These are phyloP conservation scores for Phytophthora chlamydospora DNA, from an alignment of 352 stramenopile species.

Conservation along the genomic window DNA sequence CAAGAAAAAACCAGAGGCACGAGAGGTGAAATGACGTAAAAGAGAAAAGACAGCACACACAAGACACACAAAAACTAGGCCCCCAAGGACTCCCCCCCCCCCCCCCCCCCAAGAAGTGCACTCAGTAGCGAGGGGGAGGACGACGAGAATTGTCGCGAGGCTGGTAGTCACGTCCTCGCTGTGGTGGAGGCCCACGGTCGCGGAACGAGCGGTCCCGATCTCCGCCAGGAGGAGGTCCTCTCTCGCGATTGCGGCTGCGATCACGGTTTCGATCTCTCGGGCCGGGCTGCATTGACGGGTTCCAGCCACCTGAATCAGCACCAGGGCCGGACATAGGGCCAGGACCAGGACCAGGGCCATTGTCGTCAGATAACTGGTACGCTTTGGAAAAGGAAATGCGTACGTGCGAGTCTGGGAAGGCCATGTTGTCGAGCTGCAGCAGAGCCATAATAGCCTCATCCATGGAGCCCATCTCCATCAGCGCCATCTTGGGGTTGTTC, in stretches of 20 bases:
- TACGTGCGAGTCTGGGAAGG: conserved; percentile 75
- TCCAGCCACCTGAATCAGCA: conserved; percentile 33
- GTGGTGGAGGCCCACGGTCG: conserved; percentile 34
- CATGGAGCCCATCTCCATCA: conserved; percentile 76
- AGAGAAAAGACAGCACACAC: too few relatives aligned
- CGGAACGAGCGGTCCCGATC: conserved; percentile 42
- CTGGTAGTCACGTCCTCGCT: conserved; percentile 39
- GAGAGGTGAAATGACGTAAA: too few relatives aligned
- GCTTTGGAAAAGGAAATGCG: conserved; percentile 85
- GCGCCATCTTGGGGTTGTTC: conserved; percentile 79
- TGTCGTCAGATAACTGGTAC: conserved; percentile 41
- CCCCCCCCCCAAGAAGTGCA: background rate
- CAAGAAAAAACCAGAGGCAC: too few relatives aligned
- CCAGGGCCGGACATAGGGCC: conserved; percentile 35
- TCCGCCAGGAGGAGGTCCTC: conserved; percentile 21
- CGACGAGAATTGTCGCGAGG: conserved; percentile 37
- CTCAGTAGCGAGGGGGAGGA: conserved; percentile 41
- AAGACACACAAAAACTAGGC: too few relatives aligned
- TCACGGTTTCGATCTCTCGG: conserved; percentile 57
- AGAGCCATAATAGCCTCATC: conserved; percentile 82
- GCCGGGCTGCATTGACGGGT: conserved; percentile 28
- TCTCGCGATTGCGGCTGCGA: conserved; percentile 49
- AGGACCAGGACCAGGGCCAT: conserved; percentile 23
- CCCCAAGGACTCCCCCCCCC: too few relatives aligned
- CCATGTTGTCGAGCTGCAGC: conserved; percentile 70